phyloP scores from a whole-genome alignment of 1,284 basidiomycete species.

The Papiliotrema fonsecae region DNA sequence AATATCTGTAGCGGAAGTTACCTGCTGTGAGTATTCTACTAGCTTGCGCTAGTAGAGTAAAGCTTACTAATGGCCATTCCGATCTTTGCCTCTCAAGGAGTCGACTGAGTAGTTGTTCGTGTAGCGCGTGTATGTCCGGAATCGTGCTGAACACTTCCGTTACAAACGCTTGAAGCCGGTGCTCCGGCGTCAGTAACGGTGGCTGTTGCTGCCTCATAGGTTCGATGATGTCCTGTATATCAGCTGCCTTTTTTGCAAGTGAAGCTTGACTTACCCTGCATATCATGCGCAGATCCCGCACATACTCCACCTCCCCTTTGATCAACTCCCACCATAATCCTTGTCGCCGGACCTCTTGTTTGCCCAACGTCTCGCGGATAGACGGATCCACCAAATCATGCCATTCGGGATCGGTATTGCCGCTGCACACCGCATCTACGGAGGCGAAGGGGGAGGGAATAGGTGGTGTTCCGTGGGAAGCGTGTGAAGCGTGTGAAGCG shows the following conservation, averaged over 20 bases:
- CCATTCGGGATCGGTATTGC: conserved; percentile 56
- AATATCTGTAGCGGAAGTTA: conserved; percentile 71
- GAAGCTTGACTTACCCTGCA: conserved; percentile 54
- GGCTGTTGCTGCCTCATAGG: conserved; percentile 56
- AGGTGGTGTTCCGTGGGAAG: conserved; percentile 2
- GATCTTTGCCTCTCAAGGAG: conserved; percentile 68
- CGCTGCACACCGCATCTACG: conserved; percentile 5
- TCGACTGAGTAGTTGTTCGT: conserved; percentile 60
- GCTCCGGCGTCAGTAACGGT: conserved; percentile 55
- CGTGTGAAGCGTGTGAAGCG: background rate
- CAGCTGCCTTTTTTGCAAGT: conserved; percentile 12
- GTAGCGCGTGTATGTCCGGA: conserved; percentile 58
- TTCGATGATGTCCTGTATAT: conserved; percentile 61
- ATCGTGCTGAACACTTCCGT: conserved; percentile 71
- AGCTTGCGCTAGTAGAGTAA: background rate
- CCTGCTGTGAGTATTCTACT: conserved; percentile 11
- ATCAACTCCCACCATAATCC: conserved; percentile 76
- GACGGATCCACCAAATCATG: conserved; percentile 63
- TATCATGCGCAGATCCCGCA: conserved; percentile 64
- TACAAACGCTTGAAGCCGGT: conserved; percentile 58
- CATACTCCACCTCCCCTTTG: conserved; percentile 74
- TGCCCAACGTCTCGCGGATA: conserved; percentile 62
- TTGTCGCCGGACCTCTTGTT: conserved; percentile 69
- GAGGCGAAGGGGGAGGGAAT: conserved; percentile 7
- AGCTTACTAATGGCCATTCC: conserved; percentile 62